Evolutionary conservation across 1,284 basidiomycete species (phyloP), one percentile per base, ranked within the genome.

Genomic region (Sanguinoderma infundibulare): DNA sequence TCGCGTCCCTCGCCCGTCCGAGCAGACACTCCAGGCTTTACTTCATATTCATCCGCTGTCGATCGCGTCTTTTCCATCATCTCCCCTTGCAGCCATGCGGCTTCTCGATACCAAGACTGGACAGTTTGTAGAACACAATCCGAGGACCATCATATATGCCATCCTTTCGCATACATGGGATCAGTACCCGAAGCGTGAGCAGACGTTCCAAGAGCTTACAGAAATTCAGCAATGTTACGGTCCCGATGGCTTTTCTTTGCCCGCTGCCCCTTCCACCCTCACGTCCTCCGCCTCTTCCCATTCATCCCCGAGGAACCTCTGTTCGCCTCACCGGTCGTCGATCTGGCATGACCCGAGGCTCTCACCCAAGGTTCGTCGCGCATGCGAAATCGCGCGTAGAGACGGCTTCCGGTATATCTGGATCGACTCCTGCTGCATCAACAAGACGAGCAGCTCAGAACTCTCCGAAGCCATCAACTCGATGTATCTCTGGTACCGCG

Each of bases 401-500:
- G 17, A 34, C 9, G 47, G 47, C 20, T 50, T 35, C 20, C 47
- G 17, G 6, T 50, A 50, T 20, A 2, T 50, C 9, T 50, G 47
- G 47, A 50, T 35, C 20, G 47, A 50, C 17, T 34, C 47, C 7
- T 50, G 47, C 8, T 50, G 47, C 17, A 50, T 50, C 30, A 30
- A 50, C 10, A 30, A 50, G 32, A 20, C 9, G 30, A 50, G 30
- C 10, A 50, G 47, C 32, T 7, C 47, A 1, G 47, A 50, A n/a
- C n/a, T 17, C 28, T 50, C 47, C 8, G 47, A 50, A n/a, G 47
- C 47, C n/a, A 34, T 50, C 47, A 50, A 50, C 32, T 50, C 47
- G 3, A 50, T 50, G 47, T 34, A 34, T 12, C n/a, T 20, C 7
- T 50, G 47, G 47, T 50, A 50, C 20, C 32, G 47, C 10, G 47